Conservation (phyloP, 169 alveolate genomes). For the Fabrea salina region DNA sequence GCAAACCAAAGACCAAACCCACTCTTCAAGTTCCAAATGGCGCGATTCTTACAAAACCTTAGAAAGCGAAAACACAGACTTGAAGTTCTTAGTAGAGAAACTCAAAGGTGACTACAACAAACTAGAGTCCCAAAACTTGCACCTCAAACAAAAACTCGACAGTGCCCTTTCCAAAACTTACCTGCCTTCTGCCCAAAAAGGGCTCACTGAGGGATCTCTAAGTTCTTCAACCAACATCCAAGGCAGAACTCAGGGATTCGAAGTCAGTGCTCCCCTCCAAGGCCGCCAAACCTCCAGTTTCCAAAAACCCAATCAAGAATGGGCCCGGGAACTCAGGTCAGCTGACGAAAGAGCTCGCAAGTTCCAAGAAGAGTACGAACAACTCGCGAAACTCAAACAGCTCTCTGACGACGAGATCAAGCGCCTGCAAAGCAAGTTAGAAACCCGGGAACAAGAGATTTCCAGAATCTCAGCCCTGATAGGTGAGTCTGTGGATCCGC, state of each 20-base stretch:
- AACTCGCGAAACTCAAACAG: not conserved
- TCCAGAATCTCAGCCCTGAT: not conserved
- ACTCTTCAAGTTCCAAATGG: conserved; percentile 47
- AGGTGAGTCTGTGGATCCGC: not conserved
- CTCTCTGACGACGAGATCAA: not conserved
- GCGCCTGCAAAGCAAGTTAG: not conserved
- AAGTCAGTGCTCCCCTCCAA: not conserved
- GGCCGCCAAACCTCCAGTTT: not conserved
- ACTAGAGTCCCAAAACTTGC: conserved; percentile 42
- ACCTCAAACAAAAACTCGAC: conserved; percentile 40
- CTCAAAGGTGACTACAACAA: conserved; percentile 47
- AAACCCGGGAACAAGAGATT: conserved; percentile 10
- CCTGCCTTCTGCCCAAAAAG: conserved; percentile 28
- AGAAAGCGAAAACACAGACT: conserved; percentile 59
- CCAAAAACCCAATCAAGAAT: not conserved
- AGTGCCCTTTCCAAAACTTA: conserved; percentile 41
- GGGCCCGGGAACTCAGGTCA: conserved; percentile 30
- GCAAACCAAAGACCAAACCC: conserved; percentile 62
- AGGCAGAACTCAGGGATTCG: conserved; percentile 11
- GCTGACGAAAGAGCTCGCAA: conserved; percentile 33
- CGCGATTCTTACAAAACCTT: conserved; percentile 41
- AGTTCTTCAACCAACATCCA: conserved; percentile 13
- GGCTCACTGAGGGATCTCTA: conserved; percentile 1
- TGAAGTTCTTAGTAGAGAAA: conserved; percentile 49
- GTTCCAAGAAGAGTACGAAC: conserved; percentile 12